phyloP scores from a whole-genome alignment of 179 eudicot species.

The Beta corolliflora region DNA sequence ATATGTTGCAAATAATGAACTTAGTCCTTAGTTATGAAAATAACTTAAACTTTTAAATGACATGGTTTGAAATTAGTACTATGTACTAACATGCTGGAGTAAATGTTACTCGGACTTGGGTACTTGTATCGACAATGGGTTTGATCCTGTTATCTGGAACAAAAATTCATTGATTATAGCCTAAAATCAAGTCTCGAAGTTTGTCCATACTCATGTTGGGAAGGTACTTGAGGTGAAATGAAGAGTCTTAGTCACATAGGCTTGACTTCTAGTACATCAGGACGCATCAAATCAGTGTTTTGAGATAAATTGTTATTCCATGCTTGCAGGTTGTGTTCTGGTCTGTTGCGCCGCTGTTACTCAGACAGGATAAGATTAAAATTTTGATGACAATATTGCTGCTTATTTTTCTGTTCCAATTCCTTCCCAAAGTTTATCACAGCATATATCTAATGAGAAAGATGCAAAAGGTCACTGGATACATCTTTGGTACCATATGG shows the following conservation, averaged over 20 bases:
- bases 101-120: too few relatives aligned
- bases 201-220: too few relatives aligned
- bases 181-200: too few relatives aligned
- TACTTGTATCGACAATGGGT: too few relatives aligned
- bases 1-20: neutral
- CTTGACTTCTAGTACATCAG: neutral
- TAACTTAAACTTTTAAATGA: neutral
- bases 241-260: too few relatives aligned
- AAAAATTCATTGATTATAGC: too few relatives aligned
- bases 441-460: conserved; percentile 75
- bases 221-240: too few relatives aligned
- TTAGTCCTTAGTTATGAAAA: neutral
- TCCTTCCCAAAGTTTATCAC: conserved; percentile 87
- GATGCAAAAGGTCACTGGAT: conserved; percentile 97
- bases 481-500: conserved; percentile 93
- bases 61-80: neutral
- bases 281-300: neutral
- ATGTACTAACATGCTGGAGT: too few relatives aligned
- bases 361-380: conserved; percentile 67
- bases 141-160: too few relatives aligned
- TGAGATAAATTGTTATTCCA: neutral
- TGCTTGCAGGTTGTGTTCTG: conserved; percentile 70
- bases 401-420: conserved; percentile 75
- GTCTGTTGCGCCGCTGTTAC: conserved; percentile 70
- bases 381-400: conserved; percentile 72